A percentile compares a stretch with the other conserved stretches of the same genome.
Evolutionary conservation across 495 filamentous ascomycete species (phyloP).

Genomic region (Penicillium ochrochloron): DNA sequence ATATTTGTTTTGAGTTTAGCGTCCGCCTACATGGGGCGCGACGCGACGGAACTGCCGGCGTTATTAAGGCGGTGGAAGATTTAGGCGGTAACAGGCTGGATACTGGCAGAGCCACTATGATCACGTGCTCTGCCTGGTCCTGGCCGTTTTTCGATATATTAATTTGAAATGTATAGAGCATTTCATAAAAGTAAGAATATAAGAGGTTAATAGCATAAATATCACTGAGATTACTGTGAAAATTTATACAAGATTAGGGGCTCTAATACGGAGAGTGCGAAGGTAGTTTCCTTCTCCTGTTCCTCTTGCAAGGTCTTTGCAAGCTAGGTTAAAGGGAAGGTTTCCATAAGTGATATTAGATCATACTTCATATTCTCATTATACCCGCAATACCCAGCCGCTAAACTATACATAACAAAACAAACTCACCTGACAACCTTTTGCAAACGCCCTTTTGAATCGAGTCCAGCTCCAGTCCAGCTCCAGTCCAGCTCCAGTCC

Average conservation of each 20-base stretch:
- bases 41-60: background rate
- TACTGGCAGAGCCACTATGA: background rate
- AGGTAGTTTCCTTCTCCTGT: too few relatives aligned
- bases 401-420: background rate
- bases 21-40: background rate
- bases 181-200: too few relatives aligned
- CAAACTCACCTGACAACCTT: too few relatives aligned
- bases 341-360: background rate
- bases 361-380: background rate
- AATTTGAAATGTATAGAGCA: too few relatives aligned
- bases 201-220: too few relatives aligned
- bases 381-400: background rate
- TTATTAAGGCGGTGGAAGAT: background rate
- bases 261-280: too few relatives aligned
- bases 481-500: conserved; percentile 4
- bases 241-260: too few relatives aligned
- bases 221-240: too few relatives aligned
- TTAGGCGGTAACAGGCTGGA: background rate
- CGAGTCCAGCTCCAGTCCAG: conserved; percentile 11
- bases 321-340: too few relatives aligned
- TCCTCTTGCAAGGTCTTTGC: too few relatives aligned
- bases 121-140: background rate
- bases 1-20: conserved; percentile 4
- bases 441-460: too few relatives aligned
- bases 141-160: background rate